Percentiles rank a stretch among this genome's conserved stretches.
Conservation (phyloP, 2,329 filamentous ascomycete genomes). For the Fonsecaea monophora region DNA sequence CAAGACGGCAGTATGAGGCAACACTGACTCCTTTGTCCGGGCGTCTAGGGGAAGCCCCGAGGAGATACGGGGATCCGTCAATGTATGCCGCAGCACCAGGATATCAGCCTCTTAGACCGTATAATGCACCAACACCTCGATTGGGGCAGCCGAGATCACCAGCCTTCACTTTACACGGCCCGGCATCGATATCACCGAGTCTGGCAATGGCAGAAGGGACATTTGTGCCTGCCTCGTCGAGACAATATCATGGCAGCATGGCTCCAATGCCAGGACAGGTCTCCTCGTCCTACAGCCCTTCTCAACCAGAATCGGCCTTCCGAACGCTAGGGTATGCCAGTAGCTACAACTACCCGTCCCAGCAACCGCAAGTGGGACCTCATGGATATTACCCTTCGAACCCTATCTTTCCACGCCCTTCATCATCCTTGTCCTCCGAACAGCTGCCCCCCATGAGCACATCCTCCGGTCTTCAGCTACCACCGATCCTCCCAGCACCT, state of each 20-base stretch:
- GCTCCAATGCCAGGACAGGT: constrained; percentile 19
- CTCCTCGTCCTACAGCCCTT: constrained; percentile 17
- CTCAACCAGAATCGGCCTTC: constrained; percentile 22
- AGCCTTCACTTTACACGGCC: constrained; percentile 32
- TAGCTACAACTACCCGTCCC: constrained; percentile 31
- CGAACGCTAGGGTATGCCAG: constrained; percentile 20
- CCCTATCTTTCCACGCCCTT: constrained; percentile 33
- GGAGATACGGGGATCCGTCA: constrained; percentile 24
- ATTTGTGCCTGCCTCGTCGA: constrained; percentile 28
- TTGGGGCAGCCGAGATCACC: constrained; percentile 18
- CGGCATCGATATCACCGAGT: constrained; percentile 35
- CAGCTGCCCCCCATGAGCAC: constrained; percentile 24
- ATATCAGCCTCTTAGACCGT: constrained; percentile 26
- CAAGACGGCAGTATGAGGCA: constrained; percentile 27
- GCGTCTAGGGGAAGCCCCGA: constrained; percentile 23
- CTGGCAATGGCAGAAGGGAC: constrained; percentile 32
- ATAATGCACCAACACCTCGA: constrained; percentile 25
- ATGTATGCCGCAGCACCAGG: constrained; percentile 19
- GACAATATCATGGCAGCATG: constrained; percentile 22
- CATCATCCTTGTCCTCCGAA: constrained; percentile 17
- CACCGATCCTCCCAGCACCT: constrained; percentile 37
- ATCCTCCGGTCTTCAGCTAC: constrained; percentile 36
- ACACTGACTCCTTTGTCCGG: constrained; percentile 16
- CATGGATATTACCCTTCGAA: constrained; percentile 22
- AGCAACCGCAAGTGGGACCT: constrained; percentile 24